phyloP scores from a whole-genome alignment of 352 stramenopile genomes.

The Pythium periplocum region DNA sequence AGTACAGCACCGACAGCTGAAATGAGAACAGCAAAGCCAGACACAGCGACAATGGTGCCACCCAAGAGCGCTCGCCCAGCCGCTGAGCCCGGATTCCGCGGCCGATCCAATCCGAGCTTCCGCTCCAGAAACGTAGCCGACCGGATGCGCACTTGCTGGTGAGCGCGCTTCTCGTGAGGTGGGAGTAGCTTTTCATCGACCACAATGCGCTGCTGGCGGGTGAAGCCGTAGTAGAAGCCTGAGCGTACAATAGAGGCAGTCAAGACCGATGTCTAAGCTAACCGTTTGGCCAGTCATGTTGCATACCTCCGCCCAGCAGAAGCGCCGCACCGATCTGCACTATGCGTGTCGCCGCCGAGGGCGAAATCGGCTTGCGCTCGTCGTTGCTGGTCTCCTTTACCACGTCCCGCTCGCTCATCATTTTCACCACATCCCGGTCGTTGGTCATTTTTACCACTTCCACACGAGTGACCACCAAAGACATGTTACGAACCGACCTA shows the following conservation, averaged over 20 bases:
- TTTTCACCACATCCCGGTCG: background rate
- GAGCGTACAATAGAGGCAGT: background rate
- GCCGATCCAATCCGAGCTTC: conserved; percentile 33
- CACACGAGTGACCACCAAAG: background rate
- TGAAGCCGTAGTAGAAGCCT: conserved; percentile 66
- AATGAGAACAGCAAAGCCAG: conserved; percentile 34
- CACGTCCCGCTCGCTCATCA: background rate
- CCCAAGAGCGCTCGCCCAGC: conserved; percentile 41
- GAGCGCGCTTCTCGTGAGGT: conserved; percentile 2
- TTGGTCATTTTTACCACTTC: background rate
- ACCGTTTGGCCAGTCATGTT: background rate
- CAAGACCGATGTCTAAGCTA: conserved; percentile 1
- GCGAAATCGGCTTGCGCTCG: background rate
- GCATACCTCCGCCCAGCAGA: conserved; percentile 39
- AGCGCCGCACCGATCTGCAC: conserved; percentile 32
- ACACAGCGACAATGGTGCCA: conserved; percentile 38
- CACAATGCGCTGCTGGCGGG: conserved; percentile 30
- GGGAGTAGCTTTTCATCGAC: conserved; percentile 28
- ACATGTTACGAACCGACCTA: background rate
- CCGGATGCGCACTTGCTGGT: conserved; percentile 15
- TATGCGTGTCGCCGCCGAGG: conserved; percentile 3
- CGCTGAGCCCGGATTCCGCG: conserved; percentile 23
- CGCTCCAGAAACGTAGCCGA: conserved; percentile 31
- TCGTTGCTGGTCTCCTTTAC: background rate
- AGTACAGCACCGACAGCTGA: conserved; percentile 24